Base-by-base conservation (phyloP, 495 filamentous ascomycete genomes). In the Trichocladium uniseriatum region DNA sequence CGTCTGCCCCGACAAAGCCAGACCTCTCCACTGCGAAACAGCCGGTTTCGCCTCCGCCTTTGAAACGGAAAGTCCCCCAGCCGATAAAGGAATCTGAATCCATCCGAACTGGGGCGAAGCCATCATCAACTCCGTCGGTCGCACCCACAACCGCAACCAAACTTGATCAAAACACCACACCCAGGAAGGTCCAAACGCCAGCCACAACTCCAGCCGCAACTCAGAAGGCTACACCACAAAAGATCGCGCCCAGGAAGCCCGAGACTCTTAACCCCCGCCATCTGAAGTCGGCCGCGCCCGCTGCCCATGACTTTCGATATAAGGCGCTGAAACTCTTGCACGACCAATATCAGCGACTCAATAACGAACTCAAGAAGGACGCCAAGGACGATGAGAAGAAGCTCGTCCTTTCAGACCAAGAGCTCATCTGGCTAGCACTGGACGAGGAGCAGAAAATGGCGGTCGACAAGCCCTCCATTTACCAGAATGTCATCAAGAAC, bases 381-480 rank as follows among this genome's bases (percentile, higher is more conserved):
- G 74, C 69, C 19, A 61, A 64, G 19, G 46, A 57, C 4, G 63
- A 67, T 18, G 63, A 64, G 28, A 61, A 59, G 45, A 60, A 60
- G 48, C 65, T 91, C 10, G 49, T 80, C 10, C 67, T 92, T 3
- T 80, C 76, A 2, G 64, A 78, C 0, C 79, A 88, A 54, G 80
- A 87, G 49, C 69, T 97, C 19, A 80, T 95, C 7, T 77, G 76
- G 34, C 77, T 85, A 64, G 83, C 87, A 2, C 69, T 96, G 2
- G 88, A 96, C 53, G 81, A 89, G 45, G 92, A 99, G 65, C 82
- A 95, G 58, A 81, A 78, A 45, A 64, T 82, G 21, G 89, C 89
- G 1, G 78, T 65, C 7, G 77, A 81, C 11, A 80, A 80, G 47
- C 69, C 73, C 0, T 55, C 68, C 16, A 80, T 96, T 53, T 97